Evolutionary conservation across 1,284 basidiomycete genomes (phyloP).

Genomic region (Stygiomarasmius scandens): DNA sequence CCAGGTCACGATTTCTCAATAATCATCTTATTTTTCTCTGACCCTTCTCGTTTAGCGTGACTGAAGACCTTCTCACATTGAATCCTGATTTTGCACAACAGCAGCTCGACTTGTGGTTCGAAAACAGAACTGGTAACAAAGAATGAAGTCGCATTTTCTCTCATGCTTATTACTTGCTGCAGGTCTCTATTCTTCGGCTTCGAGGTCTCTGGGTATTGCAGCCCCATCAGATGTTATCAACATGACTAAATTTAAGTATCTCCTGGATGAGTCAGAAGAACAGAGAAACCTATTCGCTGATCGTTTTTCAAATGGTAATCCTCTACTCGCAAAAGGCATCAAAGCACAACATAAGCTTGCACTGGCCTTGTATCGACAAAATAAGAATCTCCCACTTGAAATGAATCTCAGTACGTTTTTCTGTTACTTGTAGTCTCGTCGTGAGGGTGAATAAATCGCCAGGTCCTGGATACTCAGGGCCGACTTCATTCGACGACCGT

Average conservation of each 20-base stretch:
- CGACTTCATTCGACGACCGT: constrained; percentile 21
- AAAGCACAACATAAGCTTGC: constrained; percentile 29
- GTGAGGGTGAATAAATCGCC: not conserved
- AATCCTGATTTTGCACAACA: not conserved
- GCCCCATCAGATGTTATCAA: constrained; percentile 29
- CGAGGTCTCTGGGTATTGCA: constrained; percentile 29
- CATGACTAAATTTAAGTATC: constrained; percentile 13
- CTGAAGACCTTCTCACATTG: not conserved
- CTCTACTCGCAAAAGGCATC: constrained; percentile 29
- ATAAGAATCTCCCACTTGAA: constrained; percentile 27
- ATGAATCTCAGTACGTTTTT: constrained; percentile 28
- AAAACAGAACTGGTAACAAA: not conserved
- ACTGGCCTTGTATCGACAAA: constrained; percentile 25
- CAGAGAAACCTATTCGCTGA: constrained; percentile 25
- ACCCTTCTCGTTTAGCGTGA: not conserved
- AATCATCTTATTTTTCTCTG: not conserved
- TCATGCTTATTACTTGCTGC: not conserved
- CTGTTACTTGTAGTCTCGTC: not conserved
- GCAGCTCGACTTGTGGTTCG: not conserved
- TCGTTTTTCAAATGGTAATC: constrained; percentile 34
- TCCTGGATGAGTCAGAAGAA: constrained; percentile 22
- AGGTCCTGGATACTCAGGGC: constrained; percentile 33
- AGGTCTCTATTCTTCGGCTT: constrained; percentile 31
- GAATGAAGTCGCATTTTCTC: not conserved
- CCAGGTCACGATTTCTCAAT: constrained; percentile 20